Evolutionary conservation across 1,284 basidiomycete species (phyloP), one percentile per base, ranked within the genome.

Genomic region (Sanguinoderma infundibulare): DNA sequence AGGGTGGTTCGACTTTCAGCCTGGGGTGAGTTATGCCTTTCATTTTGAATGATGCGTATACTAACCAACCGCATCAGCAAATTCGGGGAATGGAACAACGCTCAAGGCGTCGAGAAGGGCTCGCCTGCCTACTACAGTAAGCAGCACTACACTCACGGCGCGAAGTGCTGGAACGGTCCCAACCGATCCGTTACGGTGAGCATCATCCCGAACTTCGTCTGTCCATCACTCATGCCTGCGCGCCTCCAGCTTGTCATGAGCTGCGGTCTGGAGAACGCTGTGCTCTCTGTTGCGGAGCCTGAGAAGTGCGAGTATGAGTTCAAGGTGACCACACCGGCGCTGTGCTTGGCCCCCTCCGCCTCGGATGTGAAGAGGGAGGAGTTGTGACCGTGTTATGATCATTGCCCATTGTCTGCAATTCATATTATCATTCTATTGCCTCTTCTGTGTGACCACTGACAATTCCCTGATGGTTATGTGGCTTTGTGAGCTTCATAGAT

Each of bases 281-380:
- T 99, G n/a, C 75, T 90, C 14, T 86, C 89, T 1, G 88, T 99
- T 4, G 84, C 87, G 52, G 97, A 99, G 79, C 83, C 94, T 7
- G 96, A 99, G 77, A 99, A 99, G 79, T 99, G 97, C 79, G 95
- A 97, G 77, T 99, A 99, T 73, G 86, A 90, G 70, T 88, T 98
- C 73, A 92, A 89, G 53, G 94, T 87, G 12, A 94, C 92, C 30
- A 89, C 90, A 0, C 98, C 97, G 6, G 96, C 96, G 0, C 80
- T 98, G 36, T 99, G 97, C 76, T 82, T 88, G 74, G 91, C 93
- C 28, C 63, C 60, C 5, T 56, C 57, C 42, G 38, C 60, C n/a
- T 28, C 60, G 14, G 65, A 62, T 10, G 50, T 70, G 24, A 75
- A 66, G 58, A 81, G 78, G 69, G 87, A 87, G 58, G 87, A 89